phyloP scores from a whole-genome alignment of 2,329 filamentous ascomycete genomes.

The Zymoseptoria pseudotritici region DNA sequence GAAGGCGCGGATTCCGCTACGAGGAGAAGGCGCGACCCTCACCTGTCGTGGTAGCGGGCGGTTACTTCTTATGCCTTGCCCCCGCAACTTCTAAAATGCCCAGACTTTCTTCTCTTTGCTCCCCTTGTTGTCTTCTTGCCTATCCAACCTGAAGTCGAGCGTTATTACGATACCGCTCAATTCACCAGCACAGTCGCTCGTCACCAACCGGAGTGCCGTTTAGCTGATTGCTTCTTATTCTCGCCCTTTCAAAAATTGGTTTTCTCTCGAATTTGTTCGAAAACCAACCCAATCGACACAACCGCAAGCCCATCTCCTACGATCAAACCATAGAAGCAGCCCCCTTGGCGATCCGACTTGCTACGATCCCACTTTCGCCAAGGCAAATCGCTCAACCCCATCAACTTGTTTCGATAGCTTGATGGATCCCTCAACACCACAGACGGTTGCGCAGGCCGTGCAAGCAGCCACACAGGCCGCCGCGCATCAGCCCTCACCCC shows the following conservation, averaged over 20 bases:
- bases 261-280: not conserved
- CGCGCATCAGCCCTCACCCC: constrained; percentile 19
- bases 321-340: not conserved
- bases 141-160: not conserved
- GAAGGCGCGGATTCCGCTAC: not conserved
- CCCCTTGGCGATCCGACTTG: not conserved
- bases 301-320: not conserved
- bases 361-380: too few species aligned
- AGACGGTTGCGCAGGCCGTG: constrained; percentile 26
- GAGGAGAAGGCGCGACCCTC: not conserved
- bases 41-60: not conserved
- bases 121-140: constrained; percentile 5
- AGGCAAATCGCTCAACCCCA: too few species aligned
- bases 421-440: not conserved
- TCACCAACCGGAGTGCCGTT: not conserved
- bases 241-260: not conserved
- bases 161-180: not conserved
- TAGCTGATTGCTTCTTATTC: not conserved
- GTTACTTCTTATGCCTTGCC: not conserved
- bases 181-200: not conserved
- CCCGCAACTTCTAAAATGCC: not conserved
- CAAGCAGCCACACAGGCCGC: constrained; percentile 23
- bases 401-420: not conserved
- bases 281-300: not conserved
- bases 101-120: constrained; percentile 12